Evolutionary conservation across 306 rosid species (phyloP), one percentile per base, ranked within the genome.

Genomic region (Vachellia collinsii): DNA sequence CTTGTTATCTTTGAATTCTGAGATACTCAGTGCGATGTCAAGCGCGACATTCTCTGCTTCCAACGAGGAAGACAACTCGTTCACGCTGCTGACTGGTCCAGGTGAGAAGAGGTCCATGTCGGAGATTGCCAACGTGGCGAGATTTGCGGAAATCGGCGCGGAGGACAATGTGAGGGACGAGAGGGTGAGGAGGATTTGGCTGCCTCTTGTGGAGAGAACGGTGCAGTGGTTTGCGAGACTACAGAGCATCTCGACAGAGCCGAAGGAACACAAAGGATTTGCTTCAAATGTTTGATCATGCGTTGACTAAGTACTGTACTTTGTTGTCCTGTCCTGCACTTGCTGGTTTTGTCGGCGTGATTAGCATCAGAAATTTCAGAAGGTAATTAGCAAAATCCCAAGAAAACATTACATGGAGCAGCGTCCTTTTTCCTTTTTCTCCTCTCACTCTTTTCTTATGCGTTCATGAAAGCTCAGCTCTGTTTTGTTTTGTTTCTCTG

Each of bases 51-150:
- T 94, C 74, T 64, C 88, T 44, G 39, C 83, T 73, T 43, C 67
- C 65, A 85, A 82, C 16, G 69, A 59, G 71, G 77, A 70, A 11
- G 80, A 80, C 3, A 81, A 82, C 7, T 80, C 85, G 3, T 75
- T 86, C 83, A 77, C 89, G 56, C 83, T 59, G 47, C 67, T 88
- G 82, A 86, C 80, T 66, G 38, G 3, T 11, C 38, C 38, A 0
- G 38, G 67, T 17, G 89, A 89, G 73, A 90, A 83, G 85, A 89
- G 99, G 78, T 87, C 90, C 38, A 86, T 88, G 85, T 95, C 99
- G 62, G 99, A 95, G 83, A 93, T 95, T 76, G 87, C 91, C 8
- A 86, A 84, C 68, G 71, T 88, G 66, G 82, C 98, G 1, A 95
- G 99, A 83, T 84, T 85, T 79, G 83, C 56, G 41, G 81, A 83